A percentile compares a stretch with the other conserved stretches of the same genome.
Evolutionary conservation across 208 protist genomes (phyloP).

Genomic region (Angomonas deanei): DNA sequence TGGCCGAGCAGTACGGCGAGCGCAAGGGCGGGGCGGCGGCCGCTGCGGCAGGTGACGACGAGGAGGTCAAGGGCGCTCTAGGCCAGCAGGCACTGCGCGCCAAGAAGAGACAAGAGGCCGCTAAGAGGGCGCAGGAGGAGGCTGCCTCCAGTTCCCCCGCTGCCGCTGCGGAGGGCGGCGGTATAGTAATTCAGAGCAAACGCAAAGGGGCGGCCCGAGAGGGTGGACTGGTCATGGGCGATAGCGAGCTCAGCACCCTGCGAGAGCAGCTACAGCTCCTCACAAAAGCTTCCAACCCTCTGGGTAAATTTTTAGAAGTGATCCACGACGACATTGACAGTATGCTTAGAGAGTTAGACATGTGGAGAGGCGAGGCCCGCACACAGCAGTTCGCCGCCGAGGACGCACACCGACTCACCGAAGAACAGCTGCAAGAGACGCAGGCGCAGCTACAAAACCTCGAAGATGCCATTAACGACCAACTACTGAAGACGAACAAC

Average conservation of each 20-base stretch:
- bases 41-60: constrained; percentile 34
- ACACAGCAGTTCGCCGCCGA: constrained; percentile 71
- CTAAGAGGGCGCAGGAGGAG: constrained; percentile 16
- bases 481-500: constrained; percentile 83
- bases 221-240: constrained; percentile 37
- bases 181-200: constrained; percentile 71
- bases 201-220: constrained; percentile 19
- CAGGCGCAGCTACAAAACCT: constrained; percentile 75
- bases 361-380: constrained; percentile 85
- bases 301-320: constrained; percentile 80
- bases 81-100: constrained; percentile 82
- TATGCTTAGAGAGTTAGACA: constrained; percentile 85
- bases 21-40: constrained; percentile 23
- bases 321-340: constrained; percentile 89
- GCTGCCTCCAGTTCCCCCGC: constrained; percentile 10
- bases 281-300: constrained; percentile 85
- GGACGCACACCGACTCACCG: constrained; percentile 74
- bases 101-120: constrained; percentile 75
- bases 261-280: constrained; percentile 85
- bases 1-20: constrained; percentile 65
- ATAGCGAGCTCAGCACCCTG: constrained; percentile 71
- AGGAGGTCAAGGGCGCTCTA: constrained; percentile 64
- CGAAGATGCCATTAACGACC: constrained; percentile 84
- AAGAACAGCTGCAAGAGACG: constrained; percentile 77
- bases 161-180: constrained; percentile 19